Percentiles rank a stretch among this genome's conserved stretches.
These are phyloP conservation scores for Kalaharituber pfeilii DNA, from an alignment of 2,329 filamentous ascomycete species.

Conservation along the genomic window DNA sequence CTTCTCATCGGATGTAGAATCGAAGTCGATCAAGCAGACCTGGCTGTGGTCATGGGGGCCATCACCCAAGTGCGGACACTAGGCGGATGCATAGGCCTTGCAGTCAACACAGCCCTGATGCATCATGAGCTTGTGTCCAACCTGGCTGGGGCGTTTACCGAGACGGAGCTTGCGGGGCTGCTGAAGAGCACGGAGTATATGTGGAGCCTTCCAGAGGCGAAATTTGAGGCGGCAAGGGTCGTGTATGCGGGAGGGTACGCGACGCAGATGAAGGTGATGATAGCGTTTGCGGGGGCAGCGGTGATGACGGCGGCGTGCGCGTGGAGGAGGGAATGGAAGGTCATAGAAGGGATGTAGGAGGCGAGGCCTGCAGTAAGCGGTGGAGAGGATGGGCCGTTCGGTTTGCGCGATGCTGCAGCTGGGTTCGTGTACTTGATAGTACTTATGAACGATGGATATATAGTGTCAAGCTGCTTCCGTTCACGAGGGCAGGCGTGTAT, in stretches of 20 bases:
- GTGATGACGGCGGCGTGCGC: not conserved
- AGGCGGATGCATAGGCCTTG: slow-evolving; percentile 28
- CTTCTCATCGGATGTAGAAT: slow-evolving; percentile 25
- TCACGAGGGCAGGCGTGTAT: too few relatives aligned
- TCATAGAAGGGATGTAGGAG: not conserved
- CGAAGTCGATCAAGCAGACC: slow-evolving; percentile 24
- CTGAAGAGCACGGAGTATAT: slow-evolving; percentile 11
- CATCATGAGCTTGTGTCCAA: slow-evolving; percentile 9
- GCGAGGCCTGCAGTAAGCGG: too few relatives aligned
- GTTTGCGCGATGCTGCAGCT: too few relatives aligned
- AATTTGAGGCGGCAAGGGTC: slow-evolving; percentile 4
- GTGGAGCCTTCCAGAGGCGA: slow-evolving; percentile 5
- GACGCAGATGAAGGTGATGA: slow-evolving; percentile 12
- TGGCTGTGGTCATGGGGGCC: slow-evolving; percentile 27
- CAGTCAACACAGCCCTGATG: slow-evolving; percentile 22
- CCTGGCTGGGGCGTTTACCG: slow-evolving; percentile 5
- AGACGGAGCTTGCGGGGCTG: slow-evolving; percentile 6
- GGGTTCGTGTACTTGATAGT: too few relatives aligned
- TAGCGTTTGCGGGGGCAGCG: slow-evolving; percentile 9
- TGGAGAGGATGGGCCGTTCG: too few relatives aligned
- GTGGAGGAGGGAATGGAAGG: slow-evolving; percentile 4
- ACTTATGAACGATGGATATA: too few relatives aligned
- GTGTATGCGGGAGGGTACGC: slow-evolving; percentile 11
- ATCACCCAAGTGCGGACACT: slow-evolving; percentile 29
- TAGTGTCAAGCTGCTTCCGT: too few relatives aligned